These are phyloP conservation scores for Acidiella bohemica DNA, from an alignment of 495 filamentous ascomycete genomes.

Conservation along the genomic window DNA sequence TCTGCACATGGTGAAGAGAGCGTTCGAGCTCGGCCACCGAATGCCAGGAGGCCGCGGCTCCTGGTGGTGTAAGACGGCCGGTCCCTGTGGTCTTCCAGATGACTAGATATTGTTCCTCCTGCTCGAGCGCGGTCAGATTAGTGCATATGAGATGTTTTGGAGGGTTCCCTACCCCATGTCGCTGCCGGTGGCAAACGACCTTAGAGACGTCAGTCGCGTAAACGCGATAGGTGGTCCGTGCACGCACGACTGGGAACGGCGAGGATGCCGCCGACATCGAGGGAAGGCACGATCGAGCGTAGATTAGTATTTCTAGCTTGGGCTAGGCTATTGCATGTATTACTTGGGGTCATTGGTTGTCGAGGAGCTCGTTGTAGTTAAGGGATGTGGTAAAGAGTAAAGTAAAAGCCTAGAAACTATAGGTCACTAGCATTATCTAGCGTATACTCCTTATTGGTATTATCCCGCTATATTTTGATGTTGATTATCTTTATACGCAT, in stretches of 20 bases:
- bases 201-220: constrained; percentile 10
- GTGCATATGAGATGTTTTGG: not conserved
- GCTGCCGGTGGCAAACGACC: constrained; percentile 15
- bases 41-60: constrained; percentile 26
- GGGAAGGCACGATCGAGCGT: not conserved
- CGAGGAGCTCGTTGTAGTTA: too few relatives aligned
- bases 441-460: too few relatives aligned
- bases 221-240: constrained; percentile 8
- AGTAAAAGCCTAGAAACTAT: too few relatives aligned
- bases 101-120: constrained; percentile 29
- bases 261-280: not conserved
- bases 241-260: too few relatives aligned
- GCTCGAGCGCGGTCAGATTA: constrained; percentile 2
- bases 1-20: constrained; percentile 25
- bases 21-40: constrained; percentile 20
- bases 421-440: too few relatives aligned
- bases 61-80: not conserved
- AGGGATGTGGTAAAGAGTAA: too few relatives aligned
- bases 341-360: too few relatives aligned
- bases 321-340: too few relatives aligned
- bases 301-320: too few relatives aligned
- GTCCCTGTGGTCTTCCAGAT: constrained; percentile 19
- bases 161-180: constrained; percentile 9
- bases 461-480: too few relatives aligned
- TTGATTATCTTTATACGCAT: too few relatives aligned